phyloP scores from a whole-genome alignment of 352 stramenopile genomes.

The Pythium sukuiense region DNA sequence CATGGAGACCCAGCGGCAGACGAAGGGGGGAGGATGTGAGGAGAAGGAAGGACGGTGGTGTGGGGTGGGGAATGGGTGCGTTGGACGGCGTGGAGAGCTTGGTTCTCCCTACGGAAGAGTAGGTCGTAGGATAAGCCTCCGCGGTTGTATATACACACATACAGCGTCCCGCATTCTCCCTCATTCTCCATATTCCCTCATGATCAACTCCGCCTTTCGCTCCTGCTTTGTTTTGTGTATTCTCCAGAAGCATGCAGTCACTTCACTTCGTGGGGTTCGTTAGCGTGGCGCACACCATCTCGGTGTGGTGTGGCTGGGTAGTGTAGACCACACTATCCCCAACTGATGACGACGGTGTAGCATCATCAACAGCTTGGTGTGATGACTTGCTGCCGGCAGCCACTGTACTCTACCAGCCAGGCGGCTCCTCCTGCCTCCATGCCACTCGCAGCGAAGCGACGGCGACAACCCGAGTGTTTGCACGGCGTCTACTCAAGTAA shows the following conservation, averaged over 20 bases:
- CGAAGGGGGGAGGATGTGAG: background rate
- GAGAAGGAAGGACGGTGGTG: background rate
- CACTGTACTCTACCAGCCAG: background rate
- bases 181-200: background rate
- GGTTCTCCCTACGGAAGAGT: constrained; percentile 4
- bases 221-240: too few relatives aligned
- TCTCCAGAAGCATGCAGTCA: background rate
- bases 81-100: background rate
- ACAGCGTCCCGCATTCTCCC: background rate
- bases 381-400: background rate
- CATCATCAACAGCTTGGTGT: background rate
- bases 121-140: constrained; percentile 5
- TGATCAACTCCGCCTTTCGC: too few relatives aligned
- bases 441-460: background rate
- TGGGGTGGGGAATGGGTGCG: background rate
- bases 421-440: background rate
- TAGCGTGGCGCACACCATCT: background rate
- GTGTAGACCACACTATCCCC: background rate
- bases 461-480: background rate
- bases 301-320: background rate
- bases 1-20: constrained; percentile 2
- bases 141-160: constrained; percentile 13
- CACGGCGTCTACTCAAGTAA: background rate
- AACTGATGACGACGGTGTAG: background rate
- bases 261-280: background rate